phyloP scores from a whole-genome alignment of 2,329 filamentous ascomycete species.

The Cladosporium colombiae region DNA sequence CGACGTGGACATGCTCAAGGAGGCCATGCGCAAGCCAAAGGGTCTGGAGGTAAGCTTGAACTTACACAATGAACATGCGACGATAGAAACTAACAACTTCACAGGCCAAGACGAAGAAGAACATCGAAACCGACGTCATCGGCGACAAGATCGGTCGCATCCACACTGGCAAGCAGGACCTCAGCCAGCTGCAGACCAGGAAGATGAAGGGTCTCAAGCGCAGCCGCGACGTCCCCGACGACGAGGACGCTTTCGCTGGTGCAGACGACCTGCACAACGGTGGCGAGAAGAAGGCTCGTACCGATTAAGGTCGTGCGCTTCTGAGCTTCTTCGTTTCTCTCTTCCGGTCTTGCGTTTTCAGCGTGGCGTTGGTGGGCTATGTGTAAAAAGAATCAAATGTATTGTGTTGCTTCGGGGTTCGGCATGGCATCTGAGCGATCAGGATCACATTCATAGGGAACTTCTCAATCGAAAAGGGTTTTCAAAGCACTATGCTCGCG shows the following conservation, averaged over 20 bases:
- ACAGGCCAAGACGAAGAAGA: constrained; percentile 80
- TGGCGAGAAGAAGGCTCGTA: constrained; percentile 29
- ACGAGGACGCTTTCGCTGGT: constrained; percentile 44
- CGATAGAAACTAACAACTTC: constrained; percentile 27
- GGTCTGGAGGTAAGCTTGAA: constrained; percentile 61
- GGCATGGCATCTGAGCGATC: constrained; percentile 5
- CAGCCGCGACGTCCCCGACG: constrained; percentile 62
- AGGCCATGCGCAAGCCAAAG: constrained; percentile 84
- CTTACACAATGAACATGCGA: neutral
- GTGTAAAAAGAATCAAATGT: constrained; percentile 19
- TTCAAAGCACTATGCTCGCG: neutral
- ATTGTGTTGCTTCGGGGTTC: constrained; percentile 11
- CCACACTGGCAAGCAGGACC: constrained; percentile 86
- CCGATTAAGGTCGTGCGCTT: constrained; percentile 25
- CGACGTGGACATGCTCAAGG: constrained; percentile 78
- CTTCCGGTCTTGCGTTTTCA: constrained; percentile 24
- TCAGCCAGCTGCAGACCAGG: constrained; percentile 82
- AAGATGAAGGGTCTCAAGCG: constrained; percentile 99
- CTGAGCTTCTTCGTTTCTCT: neutral
- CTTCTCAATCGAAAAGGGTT: neutral
- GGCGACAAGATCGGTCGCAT: constrained; percentile 96
- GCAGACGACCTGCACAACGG: constrained; percentile 24
- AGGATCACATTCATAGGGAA: neutral
- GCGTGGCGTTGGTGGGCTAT: constrained; percentile 26
- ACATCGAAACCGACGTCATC: constrained; percentile 85